Evolutionary conservation across 2,329 filamentous ascomycete species (phyloP).

Genomic region (Aspergillus novoparasiticus): DNA sequence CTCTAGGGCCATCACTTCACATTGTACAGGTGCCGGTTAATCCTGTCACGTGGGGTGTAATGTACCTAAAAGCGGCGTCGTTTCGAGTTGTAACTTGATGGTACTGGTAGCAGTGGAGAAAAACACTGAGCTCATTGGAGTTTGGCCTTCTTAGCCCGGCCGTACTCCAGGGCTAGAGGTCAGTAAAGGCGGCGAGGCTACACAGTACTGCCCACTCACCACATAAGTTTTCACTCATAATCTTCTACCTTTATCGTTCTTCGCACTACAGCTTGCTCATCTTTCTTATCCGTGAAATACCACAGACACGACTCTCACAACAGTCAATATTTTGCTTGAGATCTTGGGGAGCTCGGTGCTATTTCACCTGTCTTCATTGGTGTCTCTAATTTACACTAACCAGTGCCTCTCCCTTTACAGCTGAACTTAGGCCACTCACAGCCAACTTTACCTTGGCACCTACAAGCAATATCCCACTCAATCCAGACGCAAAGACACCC

Average conservation of each 20-base stretch:
- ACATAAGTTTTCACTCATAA: not conserved
- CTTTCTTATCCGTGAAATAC: not conserved
- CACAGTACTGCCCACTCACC: constrained; percentile 1
- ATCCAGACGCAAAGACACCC: not conserved
- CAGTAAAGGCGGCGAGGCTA: constrained; percentile 2
- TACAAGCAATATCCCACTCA: not conserved
- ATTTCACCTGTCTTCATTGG: not conserved
- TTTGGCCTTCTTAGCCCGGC: not conserved
- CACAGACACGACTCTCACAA: not conserved
- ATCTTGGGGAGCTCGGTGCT: not conserved
- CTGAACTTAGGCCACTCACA: not conserved
- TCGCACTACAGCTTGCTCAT: not conserved
- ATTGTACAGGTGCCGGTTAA: not conserved
- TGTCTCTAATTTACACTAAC: not conserved
- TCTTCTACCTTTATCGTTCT: not conserved
- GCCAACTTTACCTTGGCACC: not conserved
- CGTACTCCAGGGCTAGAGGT: not conserved
- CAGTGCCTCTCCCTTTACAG: not conserved
- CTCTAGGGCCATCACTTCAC: not conserved
- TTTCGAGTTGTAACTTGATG: not conserved
- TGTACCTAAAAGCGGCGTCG: not conserved
- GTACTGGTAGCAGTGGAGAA: not conserved
- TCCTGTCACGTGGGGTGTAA: not conserved
- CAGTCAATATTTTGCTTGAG: not conserved
- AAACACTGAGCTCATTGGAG: not conserved